Evolutionary conservation across 495 filamentous ascomycete species (phyloP).

Genomic region (Aspergillus cavernicola): DNA sequence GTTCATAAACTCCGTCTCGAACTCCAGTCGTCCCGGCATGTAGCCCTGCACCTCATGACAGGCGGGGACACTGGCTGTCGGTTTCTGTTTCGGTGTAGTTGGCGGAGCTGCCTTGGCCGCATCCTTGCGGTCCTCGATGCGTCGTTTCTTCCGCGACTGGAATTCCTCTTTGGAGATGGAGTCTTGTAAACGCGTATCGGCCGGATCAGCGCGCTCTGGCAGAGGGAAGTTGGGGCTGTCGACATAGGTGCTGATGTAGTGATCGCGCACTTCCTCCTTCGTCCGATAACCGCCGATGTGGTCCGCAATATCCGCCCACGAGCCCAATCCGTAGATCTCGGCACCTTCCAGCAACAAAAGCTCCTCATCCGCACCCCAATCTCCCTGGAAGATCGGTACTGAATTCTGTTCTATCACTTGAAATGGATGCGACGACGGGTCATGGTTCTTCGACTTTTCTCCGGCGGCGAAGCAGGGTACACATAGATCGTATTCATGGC

Average conservation of each 20-base stretch:
- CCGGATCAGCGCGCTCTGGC: conserved; percentile 74
- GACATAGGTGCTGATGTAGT: conserved; percentile 87
- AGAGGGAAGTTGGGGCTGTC: conserved; percentile 80
- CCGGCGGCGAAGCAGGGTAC: conserved; percentile 90
- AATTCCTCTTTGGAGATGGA: conserved; percentile 87
- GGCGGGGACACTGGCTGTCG: conserved; percentile 85
- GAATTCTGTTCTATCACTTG: conserved; percentile 98
- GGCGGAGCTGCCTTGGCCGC: conserved; percentile 79
- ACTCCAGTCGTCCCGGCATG: conserved; percentile 97
- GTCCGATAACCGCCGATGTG: conserved; percentile 92
- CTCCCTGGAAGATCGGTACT: conserved; percentile 88
- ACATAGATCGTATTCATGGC: conserved; percentile 94
- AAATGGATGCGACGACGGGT: conserved; percentile 78
- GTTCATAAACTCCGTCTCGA: conserved; percentile 96
- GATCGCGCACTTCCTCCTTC: conserved; percentile 92
- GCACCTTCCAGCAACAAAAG: conserved; percentile 86
- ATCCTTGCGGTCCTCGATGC: conserved; percentile 91
- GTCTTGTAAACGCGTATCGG: conserved; percentile 71
- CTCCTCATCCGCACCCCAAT: conserved; percentile 98
- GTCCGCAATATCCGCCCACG: conserved; percentile 96
- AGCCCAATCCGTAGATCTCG: conserved; percentile 96
- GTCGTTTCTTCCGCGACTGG: conserved; percentile 85
- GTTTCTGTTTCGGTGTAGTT: conserved; percentile 88
- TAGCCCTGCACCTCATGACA: conserved; percentile 98
- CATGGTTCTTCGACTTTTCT: conserved; percentile 70